Conservation (phyloP, 2,329 filamentous ascomycete genomes). For the Rutstroemia sp. region DNA sequence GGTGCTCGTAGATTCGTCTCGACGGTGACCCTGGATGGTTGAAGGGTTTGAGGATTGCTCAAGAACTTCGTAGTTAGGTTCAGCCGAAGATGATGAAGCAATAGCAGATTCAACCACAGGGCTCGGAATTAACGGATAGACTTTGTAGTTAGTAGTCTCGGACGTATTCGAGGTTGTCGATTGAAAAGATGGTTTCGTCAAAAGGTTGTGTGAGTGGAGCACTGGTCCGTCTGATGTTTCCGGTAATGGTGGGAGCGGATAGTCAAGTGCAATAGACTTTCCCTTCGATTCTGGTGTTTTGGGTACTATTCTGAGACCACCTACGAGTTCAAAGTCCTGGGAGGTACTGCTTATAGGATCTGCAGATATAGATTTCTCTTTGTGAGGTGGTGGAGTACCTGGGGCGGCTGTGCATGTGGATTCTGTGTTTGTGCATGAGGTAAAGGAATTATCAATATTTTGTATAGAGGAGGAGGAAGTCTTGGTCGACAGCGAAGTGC, state of each 20-base stretch:
- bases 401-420: constrained; percentile 14
- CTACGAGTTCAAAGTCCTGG: constrained; percentile 29
- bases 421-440: constrained; percentile 23
- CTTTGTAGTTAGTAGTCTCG: constrained; percentile 30
- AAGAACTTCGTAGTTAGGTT: constrained; percentile 6
- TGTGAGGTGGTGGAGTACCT: constrained; percentile 20
- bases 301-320: constrained; percentile 30
- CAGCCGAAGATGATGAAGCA: constrained; percentile 11
- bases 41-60: neutral
- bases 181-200: constrained; percentile 29
- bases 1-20: neutral
- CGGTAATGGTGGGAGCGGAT: constrained; percentile 22
- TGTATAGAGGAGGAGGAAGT: constrained; percentile 22
- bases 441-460: constrained; percentile 22
- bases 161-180: constrained; percentile 27
- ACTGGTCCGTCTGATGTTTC: constrained; percentile 19
- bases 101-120: constrained; percentile 16
- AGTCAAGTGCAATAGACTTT: constrained; percentile 16
- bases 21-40: neutral
- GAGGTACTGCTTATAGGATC: constrained; percentile 28
- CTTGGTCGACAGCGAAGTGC: constrained; percentile 15
- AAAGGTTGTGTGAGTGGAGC: constrained; percentile 23
- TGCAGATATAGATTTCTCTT: constrained; percentile 22
- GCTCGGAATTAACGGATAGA: constrained; percentile 19
- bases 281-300: constrained; percentile 29